These are phyloP conservation scores for Rhizopogon vinicolor DNA, from an alignment of 768 basidiomycete genomes.

Conservation along the genomic window DNA sequence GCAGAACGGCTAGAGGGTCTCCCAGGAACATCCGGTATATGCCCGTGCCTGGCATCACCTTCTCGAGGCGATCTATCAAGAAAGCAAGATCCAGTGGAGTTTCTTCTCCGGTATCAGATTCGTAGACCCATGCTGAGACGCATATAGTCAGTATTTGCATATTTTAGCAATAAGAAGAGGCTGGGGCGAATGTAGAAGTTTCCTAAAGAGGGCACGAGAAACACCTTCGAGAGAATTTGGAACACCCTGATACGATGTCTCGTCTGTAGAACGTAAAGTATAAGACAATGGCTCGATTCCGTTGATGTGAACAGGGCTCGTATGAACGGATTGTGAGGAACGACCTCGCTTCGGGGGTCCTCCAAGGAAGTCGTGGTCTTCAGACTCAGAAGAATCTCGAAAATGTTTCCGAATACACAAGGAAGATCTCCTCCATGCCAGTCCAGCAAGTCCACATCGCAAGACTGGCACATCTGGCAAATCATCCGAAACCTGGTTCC, in stretches of 20 bases:
- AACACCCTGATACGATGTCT: neutral
- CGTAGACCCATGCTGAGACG: constrained; percentile 36
- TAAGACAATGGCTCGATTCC: neutral
- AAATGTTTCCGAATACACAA: neutral
- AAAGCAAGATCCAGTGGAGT: constrained; percentile 31
- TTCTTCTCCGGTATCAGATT: constrained; percentile 36
- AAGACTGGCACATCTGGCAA: neutral
- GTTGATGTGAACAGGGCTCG: neutral
- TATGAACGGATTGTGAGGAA: neutral
- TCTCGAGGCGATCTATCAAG: constrained; percentile 38
- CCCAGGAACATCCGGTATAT: constrained; percentile 1
- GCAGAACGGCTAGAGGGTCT: neutral
- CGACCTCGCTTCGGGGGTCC: neutral
- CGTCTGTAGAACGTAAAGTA: neutral
- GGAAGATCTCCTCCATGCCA: neutral
- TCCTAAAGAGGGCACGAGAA: neutral
- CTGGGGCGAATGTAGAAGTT: neutral
- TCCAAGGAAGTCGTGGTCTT: neutral
- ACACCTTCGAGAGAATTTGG: neutral
- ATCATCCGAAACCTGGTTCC: constrained; percentile 10
- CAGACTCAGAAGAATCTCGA: neutral
- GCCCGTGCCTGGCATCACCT: constrained; percentile 15
- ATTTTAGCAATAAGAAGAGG: neutral
- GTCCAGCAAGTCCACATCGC: neutral
- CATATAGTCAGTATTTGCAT: constrained; percentile 7